phyloP scores from a whole-genome alignment of 164 flowering plant genomes.

The Berberis vulgaris region DNA sequence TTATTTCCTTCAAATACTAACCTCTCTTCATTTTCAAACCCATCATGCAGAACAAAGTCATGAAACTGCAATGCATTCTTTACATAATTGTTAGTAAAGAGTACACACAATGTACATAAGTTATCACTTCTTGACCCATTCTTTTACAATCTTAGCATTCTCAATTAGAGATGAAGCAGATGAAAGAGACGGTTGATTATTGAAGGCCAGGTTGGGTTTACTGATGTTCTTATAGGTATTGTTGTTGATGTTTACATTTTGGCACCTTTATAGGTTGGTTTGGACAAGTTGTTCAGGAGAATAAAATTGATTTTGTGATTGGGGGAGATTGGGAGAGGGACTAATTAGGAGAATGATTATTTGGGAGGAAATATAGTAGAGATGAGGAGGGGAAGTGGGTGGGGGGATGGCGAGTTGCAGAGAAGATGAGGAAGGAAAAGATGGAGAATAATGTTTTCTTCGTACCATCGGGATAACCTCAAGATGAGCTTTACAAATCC shows the following conservation, averaged over 20 bases:
- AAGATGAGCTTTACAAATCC: too few relatives aligned
- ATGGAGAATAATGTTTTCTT: too few relatives aligned
- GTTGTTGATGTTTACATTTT: conserved; percentile 86
- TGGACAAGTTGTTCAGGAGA: conserved; percentile 58
- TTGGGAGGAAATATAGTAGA: too few relatives aligned
- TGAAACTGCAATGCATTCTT: conserved; percentile 38
- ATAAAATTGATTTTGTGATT: conserved; percentile 64
- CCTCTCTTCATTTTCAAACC: conserved; percentile 13
- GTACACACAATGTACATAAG: conserved; percentile 26
- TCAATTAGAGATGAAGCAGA: conserved; percentile 38
- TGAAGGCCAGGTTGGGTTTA: conserved; percentile 70
- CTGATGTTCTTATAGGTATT: conserved; percentile 66
- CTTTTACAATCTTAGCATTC: conserved; percentile 31
- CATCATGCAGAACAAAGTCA: conserved; percentile 13
- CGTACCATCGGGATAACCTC: too few relatives aligned
- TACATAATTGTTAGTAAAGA: conserved; percentile 19
- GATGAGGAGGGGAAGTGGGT: too few relatives aligned
- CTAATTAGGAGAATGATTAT: conserved; percentile 42
- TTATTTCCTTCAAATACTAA: conserved; percentile 17
- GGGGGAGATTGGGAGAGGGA: conserved; percentile 80
- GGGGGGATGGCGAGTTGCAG: too few relatives aligned
- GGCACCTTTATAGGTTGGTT: conserved; percentile 70
- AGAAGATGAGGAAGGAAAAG: too few relatives aligned
- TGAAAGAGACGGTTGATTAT: conserved; percentile 51
- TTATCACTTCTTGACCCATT: conserved; percentile 33